Evolutionary conservation across 306 rosid species (phyloP), one percentile per base, ranked within the genome.

Genomic region (Adenanthera pavonina): DNA sequence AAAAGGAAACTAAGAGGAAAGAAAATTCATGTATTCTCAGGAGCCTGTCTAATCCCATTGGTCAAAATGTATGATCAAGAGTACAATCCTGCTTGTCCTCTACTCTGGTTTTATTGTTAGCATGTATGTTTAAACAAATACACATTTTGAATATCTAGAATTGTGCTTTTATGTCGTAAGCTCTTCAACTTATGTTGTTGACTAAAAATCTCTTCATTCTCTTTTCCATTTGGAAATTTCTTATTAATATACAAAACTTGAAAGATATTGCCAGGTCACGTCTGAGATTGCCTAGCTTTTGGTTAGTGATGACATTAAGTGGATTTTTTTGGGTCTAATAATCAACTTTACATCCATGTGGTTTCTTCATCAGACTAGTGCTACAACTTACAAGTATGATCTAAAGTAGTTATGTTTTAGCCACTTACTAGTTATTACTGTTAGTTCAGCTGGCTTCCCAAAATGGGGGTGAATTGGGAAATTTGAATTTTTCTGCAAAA

Each of bases 341-440:
- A 96, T 96, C 84, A 93, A 98, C 89, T 96, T 96, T 89, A 89
- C 99, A n/a, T 96, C 99, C 30, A 92, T 96, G 99, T 93, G 99
- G 99, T 96, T 91, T 98, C 93, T 89, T 25, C 98, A 91, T 87
- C 97, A 96, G 85, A 96, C 99, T 8, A 92, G 99, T 72, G 99
- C 99, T 65, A 93, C 99, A 59, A 96, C 99, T 20, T 96, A 96
- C 91, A 93, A 98, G 99, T 96, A 65, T 76, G 77, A 73, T 10
- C 16, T 3, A 60, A 60, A 11, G 15, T 25, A 60, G 36, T 17
- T 6, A 60, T 60, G 36, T 16, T 20, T 6, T 59, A 25, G 20
- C 20, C 17, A 52, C 14, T 66, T 36, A 13, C 62, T 11, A 33
- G 60, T 72, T 51, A 7, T 40, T 72, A 25, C 30, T 25, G 30